Percentiles rank a stretch among this genome's conserved stretches.
phyloP scores from a whole-genome alignment of 192 early-diverging fungal genomes.

The Podila minutissima region DNA sequence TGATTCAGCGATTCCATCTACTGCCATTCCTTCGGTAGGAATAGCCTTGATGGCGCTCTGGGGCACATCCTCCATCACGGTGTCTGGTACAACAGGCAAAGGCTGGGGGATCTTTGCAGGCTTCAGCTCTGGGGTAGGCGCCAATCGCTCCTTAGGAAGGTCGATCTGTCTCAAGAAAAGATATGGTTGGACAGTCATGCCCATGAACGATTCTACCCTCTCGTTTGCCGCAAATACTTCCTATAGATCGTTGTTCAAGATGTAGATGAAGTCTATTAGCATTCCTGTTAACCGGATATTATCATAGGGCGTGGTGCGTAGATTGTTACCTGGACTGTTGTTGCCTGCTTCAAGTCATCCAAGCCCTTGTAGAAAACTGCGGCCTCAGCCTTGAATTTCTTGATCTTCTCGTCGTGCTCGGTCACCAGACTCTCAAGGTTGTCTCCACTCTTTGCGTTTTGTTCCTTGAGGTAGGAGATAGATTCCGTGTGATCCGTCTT shows the following conservation, averaged over 20 bases:
- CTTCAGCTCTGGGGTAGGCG: conserved; percentile 33
- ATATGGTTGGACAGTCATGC: conserved; percentile 41
- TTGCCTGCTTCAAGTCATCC: conserved; percentile 52
- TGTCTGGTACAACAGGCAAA: conserved; percentile 1
- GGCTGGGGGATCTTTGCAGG: conserved; percentile 22
- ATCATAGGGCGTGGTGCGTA: too few relatives aligned
- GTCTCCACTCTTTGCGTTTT: conserved; percentile 31
- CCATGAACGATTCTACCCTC: conserved; percentile 28
- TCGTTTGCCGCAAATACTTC: conserved; percentile 40
- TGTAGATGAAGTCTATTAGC: not conserved
- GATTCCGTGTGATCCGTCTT: conserved; percentile 10
- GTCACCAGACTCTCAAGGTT: conserved; percentile 31
- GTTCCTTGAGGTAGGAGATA: conserved; percentile 13
- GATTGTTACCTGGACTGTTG: conserved; percentile 43
- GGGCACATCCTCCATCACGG: not conserved
- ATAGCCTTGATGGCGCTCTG: not conserved
- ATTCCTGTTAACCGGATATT: not conserved
- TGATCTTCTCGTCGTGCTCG: conserved; percentile 55
- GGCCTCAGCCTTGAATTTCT: conserved; percentile 42
- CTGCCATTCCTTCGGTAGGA: not conserved
- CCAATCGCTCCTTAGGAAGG: conserved; percentile 34
- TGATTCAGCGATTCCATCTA: not conserved
- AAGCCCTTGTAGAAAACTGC: conserved; percentile 46
- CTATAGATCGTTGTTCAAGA: not conserved
- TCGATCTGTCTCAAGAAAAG: conserved; percentile 22